These are phyloP conservation scores for Fusarium austroafricanum DNA, from an alignment of 2,329 filamentous ascomycete genomes.

Conservation along the genomic window DNA sequence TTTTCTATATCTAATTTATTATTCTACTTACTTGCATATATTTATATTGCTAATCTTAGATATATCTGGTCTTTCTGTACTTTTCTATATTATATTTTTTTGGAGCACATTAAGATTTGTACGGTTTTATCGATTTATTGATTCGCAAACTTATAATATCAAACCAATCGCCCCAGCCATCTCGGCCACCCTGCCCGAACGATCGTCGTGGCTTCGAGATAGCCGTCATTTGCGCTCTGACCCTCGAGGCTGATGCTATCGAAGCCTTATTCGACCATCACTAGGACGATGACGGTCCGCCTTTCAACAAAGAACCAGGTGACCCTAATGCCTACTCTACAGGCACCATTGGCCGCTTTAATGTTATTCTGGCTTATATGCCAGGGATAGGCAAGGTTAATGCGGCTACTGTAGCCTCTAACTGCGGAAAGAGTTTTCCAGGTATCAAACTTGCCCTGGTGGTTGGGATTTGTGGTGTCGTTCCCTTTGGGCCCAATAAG, in stretches of 20 bases:
- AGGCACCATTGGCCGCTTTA: neutral
- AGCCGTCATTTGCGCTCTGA: too few relatives aligned
- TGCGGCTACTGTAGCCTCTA: neutral
- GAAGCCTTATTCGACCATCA: neutral
- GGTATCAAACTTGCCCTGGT: neutral
- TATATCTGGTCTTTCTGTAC: neutral
- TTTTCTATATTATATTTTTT: neutral
- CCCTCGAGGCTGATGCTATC: too few relatives aligned
- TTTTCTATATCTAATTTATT: neutral
- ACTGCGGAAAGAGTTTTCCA: neutral
- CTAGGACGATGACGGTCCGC: neutral
- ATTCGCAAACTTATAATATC: neutral
- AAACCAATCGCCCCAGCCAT: too few relatives aligned
- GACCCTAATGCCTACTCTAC: neutral
- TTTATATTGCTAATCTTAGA: neutral
- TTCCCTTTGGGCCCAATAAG: fast-evolving
- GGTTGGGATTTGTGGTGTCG: neutral
- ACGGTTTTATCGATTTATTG: neutral
- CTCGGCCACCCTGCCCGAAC: too few relatives aligned
- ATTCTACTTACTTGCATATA: neutral
- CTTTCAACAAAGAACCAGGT: neutral
- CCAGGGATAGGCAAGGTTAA: neutral
- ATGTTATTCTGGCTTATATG: neutral
- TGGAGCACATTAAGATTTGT: too few relatives aligned
- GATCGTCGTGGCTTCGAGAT: too few relatives aligned